A percentile compares a stretch with the other conserved stretches of the same genome.
These are phyloP conservation scores for Rhizopus arrhizus DNA, from an alignment of 371 early-diverging fungal species.

Conservation along the genomic window DNA sequence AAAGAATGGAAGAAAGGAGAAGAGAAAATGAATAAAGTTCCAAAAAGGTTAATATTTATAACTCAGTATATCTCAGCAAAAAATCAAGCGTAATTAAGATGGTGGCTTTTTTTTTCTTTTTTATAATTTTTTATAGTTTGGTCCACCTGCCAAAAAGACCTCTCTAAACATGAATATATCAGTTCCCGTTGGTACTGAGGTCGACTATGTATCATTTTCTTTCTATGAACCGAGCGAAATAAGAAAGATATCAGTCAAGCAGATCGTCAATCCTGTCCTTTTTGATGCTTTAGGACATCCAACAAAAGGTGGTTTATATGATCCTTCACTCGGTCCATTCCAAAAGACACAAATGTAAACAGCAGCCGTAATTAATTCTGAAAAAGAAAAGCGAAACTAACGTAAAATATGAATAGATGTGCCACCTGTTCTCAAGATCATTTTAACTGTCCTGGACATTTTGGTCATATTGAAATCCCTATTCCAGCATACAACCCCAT, in stretches of 20 bases:
- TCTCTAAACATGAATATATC: constrained; percentile 67
- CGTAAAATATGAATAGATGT: constrained; percentile 59
- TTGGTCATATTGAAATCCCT: constrained; percentile 99
- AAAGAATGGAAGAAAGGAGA: no score
- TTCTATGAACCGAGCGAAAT: constrained; percentile 94
- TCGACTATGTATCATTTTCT: constrained; percentile 79
- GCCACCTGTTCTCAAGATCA: constrained; percentile 85
- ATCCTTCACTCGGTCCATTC: constrained; percentile 95
- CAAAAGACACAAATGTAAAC: constrained; percentile 74
- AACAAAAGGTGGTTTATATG: constrained; percentile 93
- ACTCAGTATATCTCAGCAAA: no score
- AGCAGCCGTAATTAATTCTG: neutral
- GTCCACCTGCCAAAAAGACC: neutral
- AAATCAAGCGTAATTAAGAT: neutral
- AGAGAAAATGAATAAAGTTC: no score
- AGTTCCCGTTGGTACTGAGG: constrained; percentile 67
- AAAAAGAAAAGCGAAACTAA: neutral
- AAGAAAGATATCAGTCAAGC: constrained; percentile 90
- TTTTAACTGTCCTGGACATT: constrained; percentile 96
- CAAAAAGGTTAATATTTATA: no score
- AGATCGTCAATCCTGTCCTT: constrained; percentile 86
- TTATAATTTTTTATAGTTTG: neutral
- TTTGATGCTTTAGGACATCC: constrained; percentile 95
- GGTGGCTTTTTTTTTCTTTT: constrained; percentile 1
- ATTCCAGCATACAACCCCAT: constrained; percentile 96